Conservation (phyloP, 805 yeast species). For the Schwanniomyces vanrijiae region DNA sequence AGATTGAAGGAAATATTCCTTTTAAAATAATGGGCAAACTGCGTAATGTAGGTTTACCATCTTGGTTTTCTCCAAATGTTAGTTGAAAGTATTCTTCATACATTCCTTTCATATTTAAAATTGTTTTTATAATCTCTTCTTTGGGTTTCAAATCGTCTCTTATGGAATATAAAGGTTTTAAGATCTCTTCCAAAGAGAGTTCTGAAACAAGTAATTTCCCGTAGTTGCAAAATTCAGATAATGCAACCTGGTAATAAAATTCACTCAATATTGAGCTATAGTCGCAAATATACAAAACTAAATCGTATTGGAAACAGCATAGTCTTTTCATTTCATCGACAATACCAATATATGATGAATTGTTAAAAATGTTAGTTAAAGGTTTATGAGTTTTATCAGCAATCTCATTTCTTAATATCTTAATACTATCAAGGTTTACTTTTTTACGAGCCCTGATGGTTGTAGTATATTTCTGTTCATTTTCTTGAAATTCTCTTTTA, state of each 20-base stretch:
- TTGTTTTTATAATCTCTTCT: constrained; percentile 13
- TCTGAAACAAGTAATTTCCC: constrained; percentile 45
- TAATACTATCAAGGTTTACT: constrained; percentile 59
- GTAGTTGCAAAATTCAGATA: constrained; percentile 78
- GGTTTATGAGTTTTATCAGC: constrained; percentile 46
- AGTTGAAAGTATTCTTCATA: constrained; percentile 74
- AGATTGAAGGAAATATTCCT: constrained; percentile 59
- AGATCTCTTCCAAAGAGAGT: constrained; percentile 26
- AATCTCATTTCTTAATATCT: constrained; percentile 52
- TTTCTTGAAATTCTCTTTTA: background rate
- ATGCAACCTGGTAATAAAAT: constrained; percentile 77
- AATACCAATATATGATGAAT: constrained; percentile 76
- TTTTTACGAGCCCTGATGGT: constrained; percentile 23
- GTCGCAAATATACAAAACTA: constrained; percentile 74
- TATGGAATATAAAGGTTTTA: constrained; percentile 32
- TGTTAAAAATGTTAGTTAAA: constrained; percentile 66
- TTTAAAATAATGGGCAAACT: constrained; percentile 69
- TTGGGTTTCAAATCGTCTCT: constrained; percentile 13
- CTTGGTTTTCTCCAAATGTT: constrained; percentile 32
- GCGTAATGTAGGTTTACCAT: constrained; percentile 34
- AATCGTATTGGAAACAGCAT: constrained; percentile 83
- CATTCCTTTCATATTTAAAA: constrained; percentile 68
- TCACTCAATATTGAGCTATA: constrained; percentile 69
- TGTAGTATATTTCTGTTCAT: background rate
- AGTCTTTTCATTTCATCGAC: constrained; percentile 71